A percentile compares a stretch with the other conserved stretches of the same genome.
These are phyloP conservation scores for Dioscorea cayenensis DNA, from an alignment of 116 monocot genomes.

Conservation along the genomic window DNA sequence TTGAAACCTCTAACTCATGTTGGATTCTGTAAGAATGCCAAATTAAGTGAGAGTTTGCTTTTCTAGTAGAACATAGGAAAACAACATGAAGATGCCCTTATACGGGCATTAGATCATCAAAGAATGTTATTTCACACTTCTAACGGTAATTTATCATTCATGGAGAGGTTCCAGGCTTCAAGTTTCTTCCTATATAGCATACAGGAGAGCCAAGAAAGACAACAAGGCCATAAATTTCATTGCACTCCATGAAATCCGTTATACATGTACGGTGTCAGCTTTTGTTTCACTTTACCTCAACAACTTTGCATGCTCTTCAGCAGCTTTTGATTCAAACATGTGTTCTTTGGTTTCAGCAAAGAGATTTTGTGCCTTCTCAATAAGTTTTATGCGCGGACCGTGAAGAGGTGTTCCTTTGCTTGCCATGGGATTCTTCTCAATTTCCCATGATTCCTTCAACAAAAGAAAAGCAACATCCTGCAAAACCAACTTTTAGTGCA, in stretches of 20 bases:
- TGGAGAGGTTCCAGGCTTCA: neutral
- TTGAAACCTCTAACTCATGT: conserved; percentile 81
- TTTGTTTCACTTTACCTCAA: conserved; percentile 48
- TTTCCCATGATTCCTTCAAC: conserved; percentile 80
- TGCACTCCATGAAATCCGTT: too few species aligned
- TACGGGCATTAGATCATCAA: neutral
- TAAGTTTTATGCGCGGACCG: conserved; percentile 79
- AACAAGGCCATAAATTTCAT: too few species aligned
- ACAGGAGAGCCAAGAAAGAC: too few species aligned
- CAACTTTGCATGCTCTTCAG: conserved; percentile 94
- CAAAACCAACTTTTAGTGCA: conserved; percentile 6
- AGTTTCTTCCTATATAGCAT: too few species aligned
- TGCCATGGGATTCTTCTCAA: conserved; percentile 84
- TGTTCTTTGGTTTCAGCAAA: conserved; percentile 88
- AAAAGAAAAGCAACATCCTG: conserved; percentile 87
- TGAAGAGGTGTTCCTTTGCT: conserved; percentile 88
- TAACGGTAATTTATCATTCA: neutral
- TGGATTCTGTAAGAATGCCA: conserved; percentile 48
- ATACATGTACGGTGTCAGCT: neutral
- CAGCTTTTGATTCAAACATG: conserved; percentile 82
- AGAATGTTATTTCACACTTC: neutral
- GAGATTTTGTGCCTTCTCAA: conserved; percentile 83
- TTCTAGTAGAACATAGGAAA: neutral
- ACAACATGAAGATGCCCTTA: neutral
- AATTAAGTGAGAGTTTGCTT: neutral